These are phyloP conservation scores for Zostera marina DNA, from an alignment of 116 monocot genomes.

Conservation along the genomic window DNA sequence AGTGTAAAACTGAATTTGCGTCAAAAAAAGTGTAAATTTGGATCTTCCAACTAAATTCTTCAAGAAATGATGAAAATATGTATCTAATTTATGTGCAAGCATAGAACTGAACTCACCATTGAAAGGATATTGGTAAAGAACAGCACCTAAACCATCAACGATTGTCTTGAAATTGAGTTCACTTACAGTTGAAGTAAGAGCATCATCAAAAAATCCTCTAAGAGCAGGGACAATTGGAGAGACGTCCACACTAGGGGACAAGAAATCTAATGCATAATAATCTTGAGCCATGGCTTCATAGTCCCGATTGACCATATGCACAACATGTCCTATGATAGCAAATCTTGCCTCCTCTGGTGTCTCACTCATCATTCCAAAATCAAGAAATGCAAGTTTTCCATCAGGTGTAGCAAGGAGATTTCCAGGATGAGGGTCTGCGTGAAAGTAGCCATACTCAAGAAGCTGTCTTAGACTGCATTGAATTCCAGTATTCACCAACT, in stretches of 20 bases:
- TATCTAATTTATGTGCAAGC: background rate
- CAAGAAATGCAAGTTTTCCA: constrained; percentile 92
- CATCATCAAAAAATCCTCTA: constrained; percentile 82
- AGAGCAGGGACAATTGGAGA: constrained; percentile 94
- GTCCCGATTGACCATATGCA: constrained; percentile 97
- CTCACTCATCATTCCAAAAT: constrained; percentile 99
- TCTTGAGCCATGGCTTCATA: constrained; percentile 99
- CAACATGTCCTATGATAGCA: constrained; percentile 95
- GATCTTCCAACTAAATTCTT: background rate
- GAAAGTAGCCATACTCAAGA: constrained; percentile 93
- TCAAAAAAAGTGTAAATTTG: background rate
- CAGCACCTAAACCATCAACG: constrained; percentile 85
- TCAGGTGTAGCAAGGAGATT: constrained; percentile 94
- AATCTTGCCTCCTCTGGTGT: constrained; percentile 89
- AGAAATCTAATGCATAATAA: constrained; percentile 91
- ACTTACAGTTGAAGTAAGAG: constrained; percentile 82
- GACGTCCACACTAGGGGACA: constrained; percentile 80
- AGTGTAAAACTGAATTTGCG: background rate
- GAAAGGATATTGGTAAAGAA: constrained; percentile 90
- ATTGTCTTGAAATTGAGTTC: constrained; percentile 96
- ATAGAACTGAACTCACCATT: constrained; percentile 55
- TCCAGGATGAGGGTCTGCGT: constrained; percentile 97
- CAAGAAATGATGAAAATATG: background rate
- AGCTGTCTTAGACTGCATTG: constrained; percentile 97
- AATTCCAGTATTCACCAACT: constrained; percentile 85